Conservation (phyloP, 768 basidiomycete genomes). For the Suillus ampliporus region DNA sequence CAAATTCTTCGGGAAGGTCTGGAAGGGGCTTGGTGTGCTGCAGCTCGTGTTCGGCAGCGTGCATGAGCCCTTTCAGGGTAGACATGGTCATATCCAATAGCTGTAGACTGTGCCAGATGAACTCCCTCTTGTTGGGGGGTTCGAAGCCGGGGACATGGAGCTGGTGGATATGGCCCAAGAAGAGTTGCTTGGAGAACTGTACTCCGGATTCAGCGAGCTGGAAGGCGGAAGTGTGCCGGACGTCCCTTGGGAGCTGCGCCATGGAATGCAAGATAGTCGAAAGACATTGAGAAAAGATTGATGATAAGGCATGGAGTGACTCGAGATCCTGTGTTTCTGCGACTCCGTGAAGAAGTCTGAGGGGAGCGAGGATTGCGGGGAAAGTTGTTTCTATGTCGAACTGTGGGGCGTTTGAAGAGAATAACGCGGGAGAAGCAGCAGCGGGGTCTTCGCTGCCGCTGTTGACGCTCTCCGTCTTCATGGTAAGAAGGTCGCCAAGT, state of each 20-base stretch:
- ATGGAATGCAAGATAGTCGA: slow-evolving; percentile 35
- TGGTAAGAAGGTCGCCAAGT: slow-evolving; percentile 4
- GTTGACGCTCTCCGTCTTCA: slow-evolving; percentile 28
- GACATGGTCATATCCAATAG: slow-evolving; percentile 38
- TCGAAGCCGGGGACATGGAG: slow-evolving; percentile 13
- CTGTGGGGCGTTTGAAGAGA: slow-evolving; percentile 12
- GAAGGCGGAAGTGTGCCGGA: slow-evolving; percentile 28
- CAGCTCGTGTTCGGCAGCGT: slow-evolving; percentile 34
- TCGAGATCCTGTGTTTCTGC: slow-evolving; percentile 30
- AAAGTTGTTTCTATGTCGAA: slow-evolving; percentile 42
- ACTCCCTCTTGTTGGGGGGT: slow-evolving; percentile 12
- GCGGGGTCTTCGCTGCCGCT: slow-evolving; percentile 34
- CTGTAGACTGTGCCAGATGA: slow-evolving; percentile 27
- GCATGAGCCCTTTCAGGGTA: slow-evolving; percentile 38
- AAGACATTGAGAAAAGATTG: slow-evolving; percentile 29
- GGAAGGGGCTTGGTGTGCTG: slow-evolving; percentile 35
- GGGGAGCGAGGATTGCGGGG: slow-evolving; percentile 40
- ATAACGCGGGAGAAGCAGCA: slow-evolving; percentile 26
- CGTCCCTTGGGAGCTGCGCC: slow-evolving; percentile 24
- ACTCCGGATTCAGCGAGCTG: slow-evolving; percentile 26
- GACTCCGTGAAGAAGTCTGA: slow-evolving; percentile 32
- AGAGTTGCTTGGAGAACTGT: slow-evolving; percentile 26
- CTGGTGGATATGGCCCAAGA: slow-evolving; percentile 26
- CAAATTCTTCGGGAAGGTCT: slow-evolving; percentile 20
- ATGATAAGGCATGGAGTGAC: slow-evolving; percentile 34